phyloP scores from a whole-genome alignment of 352 stramenopile genomes.

The Phytophthora syringae region DNA sequence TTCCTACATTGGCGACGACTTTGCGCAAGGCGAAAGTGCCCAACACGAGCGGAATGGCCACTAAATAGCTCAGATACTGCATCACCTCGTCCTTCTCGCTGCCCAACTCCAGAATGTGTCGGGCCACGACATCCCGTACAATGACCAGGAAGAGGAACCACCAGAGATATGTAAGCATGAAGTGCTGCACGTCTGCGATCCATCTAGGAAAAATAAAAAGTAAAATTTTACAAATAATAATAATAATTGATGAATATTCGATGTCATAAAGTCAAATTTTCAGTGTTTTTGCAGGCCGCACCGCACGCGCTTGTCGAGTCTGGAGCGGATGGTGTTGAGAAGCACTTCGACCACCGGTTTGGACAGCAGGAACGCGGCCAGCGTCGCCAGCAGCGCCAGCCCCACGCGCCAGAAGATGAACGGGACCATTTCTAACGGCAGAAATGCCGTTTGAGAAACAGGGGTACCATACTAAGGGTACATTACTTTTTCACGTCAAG shows the following conservation, averaged over 20 bases:
- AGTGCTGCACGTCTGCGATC: constrained; percentile 81
- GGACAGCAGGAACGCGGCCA: constrained; percentile 64
- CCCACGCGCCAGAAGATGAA: constrained; percentile 64
- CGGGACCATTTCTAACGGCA: constrained; percentile 12
- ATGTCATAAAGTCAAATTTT: too few species aligned
- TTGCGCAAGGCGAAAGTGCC: constrained; percentile 75
- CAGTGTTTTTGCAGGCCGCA: constrained; percentile 13
- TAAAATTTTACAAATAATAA: neutral
- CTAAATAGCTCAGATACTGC: constrained; percentile 59
- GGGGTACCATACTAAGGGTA: neutral
- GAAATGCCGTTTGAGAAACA: neutral
- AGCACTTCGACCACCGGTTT: constrained; percentile 57
- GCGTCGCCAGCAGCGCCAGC: constrained; percentile 45
- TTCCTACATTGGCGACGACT: constrained; percentile 78
- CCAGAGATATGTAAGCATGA: constrained; percentile 80
- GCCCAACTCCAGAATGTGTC: constrained; percentile 62
- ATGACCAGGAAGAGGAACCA: constrained; percentile 70
- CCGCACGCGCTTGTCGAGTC: constrained; percentile 70
- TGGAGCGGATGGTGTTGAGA: constrained; percentile 53
- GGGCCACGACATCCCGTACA: constrained; percentile 47
- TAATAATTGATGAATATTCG: too few species aligned
- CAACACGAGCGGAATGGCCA: constrained; percentile 74
- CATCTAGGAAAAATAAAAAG: constrained; percentile 43
- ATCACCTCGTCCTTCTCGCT: constrained; percentile 53
- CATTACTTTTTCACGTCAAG: constrained; percentile 10